Base-by-base conservation (phyloP, 768 basidiomycete genomes). In the Suillus luteus region DNA sequence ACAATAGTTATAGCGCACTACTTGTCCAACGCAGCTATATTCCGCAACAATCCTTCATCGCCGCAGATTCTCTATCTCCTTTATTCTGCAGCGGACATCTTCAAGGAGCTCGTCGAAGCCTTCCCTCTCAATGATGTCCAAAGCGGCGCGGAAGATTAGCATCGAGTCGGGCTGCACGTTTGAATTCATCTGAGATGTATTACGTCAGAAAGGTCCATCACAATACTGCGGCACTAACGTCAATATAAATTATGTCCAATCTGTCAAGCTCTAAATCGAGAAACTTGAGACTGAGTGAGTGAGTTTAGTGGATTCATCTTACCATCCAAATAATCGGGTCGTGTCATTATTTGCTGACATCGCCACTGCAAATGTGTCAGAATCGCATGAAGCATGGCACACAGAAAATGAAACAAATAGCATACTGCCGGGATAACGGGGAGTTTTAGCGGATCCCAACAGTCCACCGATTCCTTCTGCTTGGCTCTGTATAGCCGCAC, bases 321-420 rank as follows among this genome's bases (percentile, higher is more conserved):
- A 91, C 90, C 85, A 73, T 89, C 90, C 68, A 96, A 74, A 71
- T 91, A 95, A 75, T 95, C 92, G 1, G 91, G 80, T 17, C 93
- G 80, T 4, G 92, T 93, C 93, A 91, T 93, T 59, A 95, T 88
- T 71, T 90, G 85, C 43, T 90, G 82, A 74, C 89, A 90, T 67
- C 82, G 83, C 79, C 87, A 88, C 87, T 81, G 83, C 48, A 63
- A 62, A 41, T 66, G 63, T 40, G 24, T 38, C 33, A 43, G 17
- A 51, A 59, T 51, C 55, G 61, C 49, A 49, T 6, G 51, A 54
- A 31, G 31, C n/a, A 58, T 51, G 15, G 10, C n/a, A 54, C 10
- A 5, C 6, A 4, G 54, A 35, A 59, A 37, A 24, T 19, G 38
- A 14, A 61, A 75, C 59, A 61, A 88, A 72, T 85, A 91, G 19